Evolutionary conservation across 768 basidiomycete species (phyloP).

Genomic region (Filobasidium floriforme): DNA sequence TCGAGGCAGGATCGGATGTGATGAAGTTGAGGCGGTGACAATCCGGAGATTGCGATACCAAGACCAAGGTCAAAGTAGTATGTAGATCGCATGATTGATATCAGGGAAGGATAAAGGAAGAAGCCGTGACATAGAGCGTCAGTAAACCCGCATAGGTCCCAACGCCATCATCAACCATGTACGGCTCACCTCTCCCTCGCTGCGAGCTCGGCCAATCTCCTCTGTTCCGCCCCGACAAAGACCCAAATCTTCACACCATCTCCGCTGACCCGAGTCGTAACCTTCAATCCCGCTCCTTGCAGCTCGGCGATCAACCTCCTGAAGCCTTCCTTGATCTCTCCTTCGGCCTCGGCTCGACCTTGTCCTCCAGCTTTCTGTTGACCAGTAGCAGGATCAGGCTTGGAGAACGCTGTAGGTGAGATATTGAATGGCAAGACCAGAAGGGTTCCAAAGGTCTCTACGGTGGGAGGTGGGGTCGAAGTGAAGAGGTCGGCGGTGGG

Average conservation of each 20-base stretch:
- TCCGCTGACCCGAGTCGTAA: constrained; percentile 32
- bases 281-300: constrained; percentile 35
- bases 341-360: constrained; percentile 25
- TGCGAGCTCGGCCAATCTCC: constrained; percentile 58
- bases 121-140: background rate
- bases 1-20: too few species aligned
- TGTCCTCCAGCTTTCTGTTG: background rate
- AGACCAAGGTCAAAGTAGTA: too few species aligned
- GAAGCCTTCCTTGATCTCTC: constrained; percentile 34
- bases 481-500: background rate
- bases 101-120: background rate
- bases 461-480: background rate
- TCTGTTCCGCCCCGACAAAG: constrained; percentile 63
- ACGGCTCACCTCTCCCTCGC: constrained; percentile 63
- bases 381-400: background rate
- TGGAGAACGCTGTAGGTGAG: background rate
- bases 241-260: constrained; percentile 47
- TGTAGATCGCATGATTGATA: too few species aligned
- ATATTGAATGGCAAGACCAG: constrained; percentile 14
- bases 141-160: background rate
- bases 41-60: background rate
- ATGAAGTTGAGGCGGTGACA: background rate
- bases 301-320: constrained; percentile 32
- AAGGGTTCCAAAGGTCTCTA: background rate
- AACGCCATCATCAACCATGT: background rate